Evolutionary conservation across 495 filamentous ascomycete species (phyloP).

Genomic region (Lasiosphaeriaceae sp.): DNA sequence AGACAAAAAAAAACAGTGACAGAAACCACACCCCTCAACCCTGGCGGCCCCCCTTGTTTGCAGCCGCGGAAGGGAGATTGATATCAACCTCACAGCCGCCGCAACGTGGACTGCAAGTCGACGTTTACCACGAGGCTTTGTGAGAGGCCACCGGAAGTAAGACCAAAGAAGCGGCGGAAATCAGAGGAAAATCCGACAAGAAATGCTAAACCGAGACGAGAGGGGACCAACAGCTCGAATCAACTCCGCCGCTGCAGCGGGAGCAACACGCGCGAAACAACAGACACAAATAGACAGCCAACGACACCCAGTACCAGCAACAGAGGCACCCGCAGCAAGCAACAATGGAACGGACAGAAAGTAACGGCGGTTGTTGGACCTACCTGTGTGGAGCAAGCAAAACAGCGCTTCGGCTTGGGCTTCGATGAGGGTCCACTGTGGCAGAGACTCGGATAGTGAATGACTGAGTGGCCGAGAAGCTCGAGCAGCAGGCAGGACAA

Average conservation of each 20-base stretch:
- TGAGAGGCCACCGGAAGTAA: too few relatives aligned
- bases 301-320: neutral
- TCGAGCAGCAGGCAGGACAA: neutral
- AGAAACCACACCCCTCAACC: neutral
- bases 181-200: too few relatives aligned
- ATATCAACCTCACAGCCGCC: slow-evolving; percentile 8
- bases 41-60: slow-evolving; percentile 1
- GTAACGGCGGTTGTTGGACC: neutral
- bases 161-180: too few relatives aligned
- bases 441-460: too few relatives aligned
- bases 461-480: neutral
- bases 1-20: neutral
- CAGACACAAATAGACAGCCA: neutral
- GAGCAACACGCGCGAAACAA: neutral
- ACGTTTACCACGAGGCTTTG: too few relatives aligned
- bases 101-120: neutral
- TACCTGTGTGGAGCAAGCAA: neutral
- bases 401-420: too few relatives aligned
- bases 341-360: neutral
- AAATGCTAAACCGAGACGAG: neutral
- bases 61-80: slow-evolving; percentile 5
- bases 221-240: neutral
- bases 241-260: neutral
- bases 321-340: neutral
- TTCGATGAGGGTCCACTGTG: too few relatives aligned